Base-by-base conservation (phyloP, 2,329 filamentous ascomycete genomes). In the Tolypocladium paradoxum region DNA sequence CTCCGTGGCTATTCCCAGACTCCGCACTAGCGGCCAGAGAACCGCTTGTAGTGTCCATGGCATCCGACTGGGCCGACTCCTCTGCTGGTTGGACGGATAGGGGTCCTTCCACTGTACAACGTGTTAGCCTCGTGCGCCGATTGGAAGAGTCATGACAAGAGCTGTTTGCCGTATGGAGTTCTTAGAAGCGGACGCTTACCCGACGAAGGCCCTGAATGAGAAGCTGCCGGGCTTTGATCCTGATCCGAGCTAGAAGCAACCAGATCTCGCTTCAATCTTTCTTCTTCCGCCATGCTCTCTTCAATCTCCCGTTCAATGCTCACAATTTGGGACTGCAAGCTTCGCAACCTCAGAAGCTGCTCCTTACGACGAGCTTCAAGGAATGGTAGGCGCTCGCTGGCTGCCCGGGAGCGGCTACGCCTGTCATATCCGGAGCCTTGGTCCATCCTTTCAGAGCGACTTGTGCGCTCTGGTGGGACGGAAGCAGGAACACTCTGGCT, bases 271-370 rank as follows among this genome's bases (percentile, higher is more conserved):
- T 61, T 62, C 14, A 73, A 58, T 16, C 57, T 62, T 50, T 69
- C 58, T 55, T 69, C 68, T 50, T 70, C 68, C 6, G 60, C 57
- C 47, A 66, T 56, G 29, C 68, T 69, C n/a, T 66, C 63, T 29
- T 69, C 66, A 16, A 77, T 69, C 55, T 81, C 78, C 27, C 70
- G 70, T 60, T 79, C 69, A 36, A 82, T 70, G 20, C 68, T 71
- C 22, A 68, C 67, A 24, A 77, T 68, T 60, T 79, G 72, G 5
- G 73, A 71, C 54, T 75, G 69, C 36, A 80, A 60, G 22, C 69
- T 64, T 52, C 71, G 70, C 20, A 82, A 60, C 55, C 72, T 76
- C n/a, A 71, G 67, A 53, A 74, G 69, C 58, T 79, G 64, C 27
- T 68, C 64, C 50, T 58, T 65, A 33, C 69, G 61, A 40, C 62